Evolutionary conservation across 2,329 filamentous ascomycete species (phyloP), one percentile per base, ranked within the genome.

Genomic region (Malbranchea zuffiana): DNA sequence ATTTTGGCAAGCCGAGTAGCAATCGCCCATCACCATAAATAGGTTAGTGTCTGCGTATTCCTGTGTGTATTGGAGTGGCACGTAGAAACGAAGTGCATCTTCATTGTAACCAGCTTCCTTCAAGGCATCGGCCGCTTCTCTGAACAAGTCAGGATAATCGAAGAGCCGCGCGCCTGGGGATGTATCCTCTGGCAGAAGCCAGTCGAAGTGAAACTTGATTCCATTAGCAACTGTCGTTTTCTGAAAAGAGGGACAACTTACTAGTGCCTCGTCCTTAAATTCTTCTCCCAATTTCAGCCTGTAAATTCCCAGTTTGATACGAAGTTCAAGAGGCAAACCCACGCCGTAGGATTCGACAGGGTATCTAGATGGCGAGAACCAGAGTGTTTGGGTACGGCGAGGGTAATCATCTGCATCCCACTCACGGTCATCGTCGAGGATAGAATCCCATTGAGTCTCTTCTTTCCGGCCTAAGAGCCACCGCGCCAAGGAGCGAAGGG

Each of bases 231-330:
- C 4, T 19, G n/a, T 29, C 11, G 21, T 30, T 6, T 15, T 27
- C 21, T 7, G n/a, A 16, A 7, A 30, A 24, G 4, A 16, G 5
- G 30, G 19, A 38, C 10, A 31, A 61, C 71, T 63, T 66, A 83
- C 80, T 62, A 82, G 67, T 12, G 84, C 86, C 63, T 96, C 88
- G 10, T 74, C 63, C 15, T 68, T 59, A 43, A 72, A 53, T 11
- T 74, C 63, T 17, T 79, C 64, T 1, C 75, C 76, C 42, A 84
- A 65, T 38, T 75, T 78, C 23, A 94, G 62, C n/a, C 90, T 77
- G 53, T 85, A 88, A 3, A 88, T 65, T 3, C 83, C 88, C 44
- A 98, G 65, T 53, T 88, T 90, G 19, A 84, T 74, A 13, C 88
- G 78, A 27, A 98, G 66, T 47, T 95, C 86, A 4, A 87, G 57